phyloP scores from a whole-genome alignment of 805 yeast species.

The Teunomyces atbi region DNA sequence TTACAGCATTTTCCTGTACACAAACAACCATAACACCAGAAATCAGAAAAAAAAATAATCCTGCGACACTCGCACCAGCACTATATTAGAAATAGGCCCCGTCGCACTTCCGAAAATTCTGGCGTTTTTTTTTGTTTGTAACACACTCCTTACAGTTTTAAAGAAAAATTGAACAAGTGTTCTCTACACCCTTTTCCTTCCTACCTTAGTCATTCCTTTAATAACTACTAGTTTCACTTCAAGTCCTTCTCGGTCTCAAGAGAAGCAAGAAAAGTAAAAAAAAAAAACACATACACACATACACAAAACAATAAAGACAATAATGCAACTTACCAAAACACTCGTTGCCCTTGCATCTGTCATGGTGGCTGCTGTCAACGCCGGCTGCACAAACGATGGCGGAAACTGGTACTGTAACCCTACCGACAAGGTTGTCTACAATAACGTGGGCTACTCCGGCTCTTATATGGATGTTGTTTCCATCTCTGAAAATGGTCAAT shows the following conservation, averaged over 20 bases:
- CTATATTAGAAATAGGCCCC: not conserved
- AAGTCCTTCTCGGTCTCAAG: not conserved
- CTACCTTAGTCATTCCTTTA: slow-evolving; percentile 10
- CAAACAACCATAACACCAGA: not conserved
- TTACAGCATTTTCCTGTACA: not conserved
- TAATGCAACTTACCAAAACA: slow-evolving; percentile 25
- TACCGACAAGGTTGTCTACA: slow-evolving; percentile 54
- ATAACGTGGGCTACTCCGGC: slow-evolving; percentile 81
- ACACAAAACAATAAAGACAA: not conserved
- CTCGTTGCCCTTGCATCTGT: slow-evolving; percentile 21
- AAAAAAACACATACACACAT: not conserved
- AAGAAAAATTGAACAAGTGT: slow-evolving; percentile 1
- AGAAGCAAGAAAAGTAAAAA: too few relatives aligned
- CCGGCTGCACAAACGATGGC: slow-evolving; percentile 19
- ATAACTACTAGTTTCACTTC: not conserved
- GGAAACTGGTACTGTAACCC: slow-evolving; percentile 54
- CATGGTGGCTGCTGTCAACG: slow-evolving; percentile 16
- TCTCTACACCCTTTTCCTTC: slow-evolving; percentile 1
- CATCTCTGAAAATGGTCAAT: slow-evolving; percentile 74
- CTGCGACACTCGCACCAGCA: not conserved
- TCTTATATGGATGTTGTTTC: slow-evolving; percentile 73
- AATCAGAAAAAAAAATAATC: not conserved
- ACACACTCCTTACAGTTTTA: not conserved
- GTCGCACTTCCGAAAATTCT: slow-evolving; percentile 1
- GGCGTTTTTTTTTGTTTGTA: slow-evolving; percentile 1